Base-by-base conservation (phyloP, 495 filamentous ascomycete genomes). In the Aspergillus funiculosus region DNA sequence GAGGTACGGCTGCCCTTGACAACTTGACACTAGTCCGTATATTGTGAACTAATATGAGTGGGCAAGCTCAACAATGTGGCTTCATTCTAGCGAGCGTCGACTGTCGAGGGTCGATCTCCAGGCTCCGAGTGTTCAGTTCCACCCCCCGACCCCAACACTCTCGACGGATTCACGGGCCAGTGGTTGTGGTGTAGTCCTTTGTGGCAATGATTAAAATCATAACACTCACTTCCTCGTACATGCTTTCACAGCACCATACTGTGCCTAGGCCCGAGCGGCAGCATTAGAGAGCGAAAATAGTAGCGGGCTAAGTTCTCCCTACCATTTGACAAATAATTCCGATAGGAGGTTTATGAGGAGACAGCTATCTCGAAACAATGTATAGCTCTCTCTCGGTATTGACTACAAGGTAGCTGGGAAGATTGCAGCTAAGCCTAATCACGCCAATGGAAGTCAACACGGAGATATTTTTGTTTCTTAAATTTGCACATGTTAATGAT, bases 221-320 rank as follows among this genome's bases (percentile, higher is more conserved):
- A 29, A 26, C 6, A 18, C 20, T 13, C 11, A 13, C 36, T 24
- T 43, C 19, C 18, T 27, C 10, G 21, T 31, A 30, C 15, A 17
- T 28, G 7, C 36, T 36, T 22, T 32, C 40, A 11, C 11, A 39
- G 13, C 15, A 24, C 44, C 26, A 35, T 41, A 22, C 37, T 37
- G 37, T 34, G 28, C 46, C 46, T 48, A 48, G 46, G 46, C 35
- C 46, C 37, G 37, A 48, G 46, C 46, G 37, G 46, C 28, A 30
- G 20, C 38, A 48, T 38, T 4, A 11, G 2, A 17, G 18, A n/a
- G 14, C 6, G 29, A 14, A 22, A 22, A 34, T n/a, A 24, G 6
- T 6, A 21, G 27, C 1, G 13, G 29, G 22, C 4, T 17, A 22
- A n/a, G 26, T 21, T 31, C 10, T n/a, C 35, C 32, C 25, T 38